Base-by-base conservation (phyloP, 2,329 filamentous ascomycete species). In the Aureobasidium sp. region DNA sequence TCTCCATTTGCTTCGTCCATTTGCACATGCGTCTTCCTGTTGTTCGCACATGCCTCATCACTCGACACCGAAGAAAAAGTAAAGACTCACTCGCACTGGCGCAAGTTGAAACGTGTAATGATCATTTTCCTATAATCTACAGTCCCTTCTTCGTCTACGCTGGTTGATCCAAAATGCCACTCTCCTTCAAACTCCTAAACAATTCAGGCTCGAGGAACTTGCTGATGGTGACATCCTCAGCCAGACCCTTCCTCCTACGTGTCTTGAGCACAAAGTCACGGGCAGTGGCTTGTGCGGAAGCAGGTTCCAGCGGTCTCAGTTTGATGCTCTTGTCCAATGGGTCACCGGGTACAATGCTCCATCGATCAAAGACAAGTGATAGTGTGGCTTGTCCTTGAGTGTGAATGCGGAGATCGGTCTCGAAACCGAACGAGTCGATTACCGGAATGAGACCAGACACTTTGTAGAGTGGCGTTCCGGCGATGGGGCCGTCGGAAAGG, bases 231-330 rank as follows among this genome's bases (percentile, higher is more conserved):
- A 97, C 91, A 74, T 97, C 94, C 79, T 97, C 94, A 65, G 90
- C 93, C 64, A 99, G 75, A 1, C 94, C 94, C 82, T 99, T 99
- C 67, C 94, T 84, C 70, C 91, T 81, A 67, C 94, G 83, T 10
- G 94, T 99, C 83, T 99, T 99, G 65, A 97, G 82, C 59, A 97
- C 92, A 75, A 99, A 97, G 74, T 99, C 94, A 64, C 94, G 82
- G 1, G 94, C 94, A 53, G 92, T 95, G 27, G 90, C 91, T 78
- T 95, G 91, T 57, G 90, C 89, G 59, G 83, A 84, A 1, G 94
- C 94, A 65, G 92, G 91, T 75, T 97, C 92, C 66, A 99, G 79
- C 5, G 92, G 90, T 54, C 89, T 82, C 61, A 94, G 79, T 66
- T 91, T 85, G 64, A 95, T 86, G 64, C 91, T 89, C 70, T 87